Base-by-base conservation (phyloP, 345 rosid species). In the Eutrema yunnanense region DNA sequence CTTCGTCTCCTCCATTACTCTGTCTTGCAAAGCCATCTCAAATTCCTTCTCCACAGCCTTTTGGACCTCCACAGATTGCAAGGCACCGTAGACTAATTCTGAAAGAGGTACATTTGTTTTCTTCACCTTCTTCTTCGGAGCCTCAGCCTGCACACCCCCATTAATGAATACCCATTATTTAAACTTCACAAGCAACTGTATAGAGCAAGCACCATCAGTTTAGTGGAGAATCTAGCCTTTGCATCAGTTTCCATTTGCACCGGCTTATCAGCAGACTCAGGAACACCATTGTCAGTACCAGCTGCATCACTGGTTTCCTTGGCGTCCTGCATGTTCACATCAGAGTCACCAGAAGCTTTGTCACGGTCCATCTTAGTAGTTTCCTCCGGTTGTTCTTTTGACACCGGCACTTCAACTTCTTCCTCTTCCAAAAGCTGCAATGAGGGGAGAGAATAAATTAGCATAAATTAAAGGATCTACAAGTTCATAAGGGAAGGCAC, bases 11-110 rank as follows among this genome's bases (percentile, higher is more conserved):
- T 95, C 99, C 99, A 95, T 95, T 29, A 95, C 86, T 41, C 97
- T 86, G 71, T 95, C 99, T 82, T 92, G 99, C 80, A 95, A 80
- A 73, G 99, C 98, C 99, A 95, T 92, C 82, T 95, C 98, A 72
- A 87, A 95, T 71, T 95, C 99, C 76, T 90, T 92, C 77, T 95
- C 99, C 5, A 95, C 82, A 13, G 96, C 97, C 76, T 92, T 88
- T 64, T 92, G 87, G 36, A 95, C 78, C 70, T 95, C 99, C 22
- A 68, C 86, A 30, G 91, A 62, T 8, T 42, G 53, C 87, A 92
- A 51, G 62, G 84, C 92, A 71, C 99, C 98, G 26, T 90, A 81
- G n/a, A 95, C 87, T 51, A 80, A 29, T 77, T 92, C 99, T 9
- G 85, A 74, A 9, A 95, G 84, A 6, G 96, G 97, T 41, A 95